A percentile compares a stretch with the other conserved stretches of the same genome.
Evolutionary conservation across 2,329 filamentous ascomycete genomes (phyloP).

Genomic region (Ploettnerulaceae sp.): DNA sequence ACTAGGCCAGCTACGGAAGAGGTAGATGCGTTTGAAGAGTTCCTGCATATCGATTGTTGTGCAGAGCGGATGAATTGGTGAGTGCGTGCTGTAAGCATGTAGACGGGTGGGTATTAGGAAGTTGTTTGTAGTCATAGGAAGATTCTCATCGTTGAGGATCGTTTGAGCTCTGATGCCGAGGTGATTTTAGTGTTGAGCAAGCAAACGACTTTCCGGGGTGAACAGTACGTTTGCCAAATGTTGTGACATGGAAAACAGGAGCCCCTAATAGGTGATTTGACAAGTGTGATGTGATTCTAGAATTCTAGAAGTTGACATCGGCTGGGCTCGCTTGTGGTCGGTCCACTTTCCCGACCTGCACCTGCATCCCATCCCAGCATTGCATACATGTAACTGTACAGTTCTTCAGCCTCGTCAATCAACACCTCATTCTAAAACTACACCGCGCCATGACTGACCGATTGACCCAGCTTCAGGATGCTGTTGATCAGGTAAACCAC

Average conservation of each 20-base stretch:
- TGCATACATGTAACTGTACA: too few species aligned
- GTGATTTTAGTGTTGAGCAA: neutral
- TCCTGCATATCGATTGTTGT: constrained; percentile 21
- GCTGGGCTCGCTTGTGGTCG: too few species aligned
- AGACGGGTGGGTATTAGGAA: neutral
- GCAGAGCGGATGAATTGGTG: constrained; percentile 20
- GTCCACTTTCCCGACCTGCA: neutral
- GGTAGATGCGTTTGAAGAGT: constrained; percentile 24
- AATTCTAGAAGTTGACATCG: too few species aligned
- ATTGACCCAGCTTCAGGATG: constrained; percentile 79
- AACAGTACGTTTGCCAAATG: neutral
- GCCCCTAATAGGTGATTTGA: too few species aligned
- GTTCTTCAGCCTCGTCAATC: constrained; percentile 13
- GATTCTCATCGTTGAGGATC: neutral
- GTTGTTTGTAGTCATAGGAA: constrained; percentile 10
- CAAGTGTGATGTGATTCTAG: too few species aligned
- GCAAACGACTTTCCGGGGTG: neutral
- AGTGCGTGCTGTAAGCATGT: constrained; percentile 23
- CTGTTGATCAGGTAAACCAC: constrained; percentile 65
- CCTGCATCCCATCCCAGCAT: too few species aligned
- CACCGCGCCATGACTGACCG: constrained; percentile 60
- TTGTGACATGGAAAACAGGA: neutral
- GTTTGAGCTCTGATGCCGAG: neutral
- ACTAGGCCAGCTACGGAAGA: constrained; percentile 28
- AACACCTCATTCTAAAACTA: constrained; percentile 7